These are phyloP conservation scores for Agrocybe pediades DNA, from an alignment of 768 basidiomycete genomes.

Conservation along the genomic window DNA sequence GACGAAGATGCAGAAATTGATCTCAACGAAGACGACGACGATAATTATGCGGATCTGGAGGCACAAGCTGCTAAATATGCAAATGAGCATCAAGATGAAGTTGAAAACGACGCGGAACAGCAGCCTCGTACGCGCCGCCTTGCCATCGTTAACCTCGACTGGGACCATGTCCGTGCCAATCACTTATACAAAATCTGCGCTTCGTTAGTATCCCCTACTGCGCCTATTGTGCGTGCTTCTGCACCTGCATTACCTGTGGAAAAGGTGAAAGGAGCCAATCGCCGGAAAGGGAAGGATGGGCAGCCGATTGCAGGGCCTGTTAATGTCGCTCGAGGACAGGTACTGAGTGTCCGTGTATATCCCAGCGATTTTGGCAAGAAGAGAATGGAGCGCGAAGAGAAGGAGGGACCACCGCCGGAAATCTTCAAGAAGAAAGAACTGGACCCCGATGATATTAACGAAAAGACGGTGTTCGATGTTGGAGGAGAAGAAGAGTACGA, in stretches of 20 bases:
- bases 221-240: constrained; percentile 40
- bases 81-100: constrained; percentile 49
- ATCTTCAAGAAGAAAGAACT: constrained; percentile 69
- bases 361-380: constrained; percentile 93
- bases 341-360: constrained; percentile 82
- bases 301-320: constrained; percentile 16
- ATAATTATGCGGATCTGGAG: constrained; percentile 65
- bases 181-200: constrained; percentile 94
- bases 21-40: constrained; percentile 79
- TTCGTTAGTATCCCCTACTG: constrained; percentile 72
- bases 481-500: constrained; percentile 81
- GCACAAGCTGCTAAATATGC: constrained; percentile 70
- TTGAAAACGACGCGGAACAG: constrained; percentile 29
- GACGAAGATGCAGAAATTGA: constrained; percentile 65
- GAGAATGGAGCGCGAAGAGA: constrained; percentile 83
- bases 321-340: constrained; percentile 57
- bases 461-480: constrained; percentile 63
- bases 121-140: constrained; percentile 54
- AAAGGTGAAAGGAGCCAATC: constrained; percentile 7
- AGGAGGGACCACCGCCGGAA: constrained; percentile 85
- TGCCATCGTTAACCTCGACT: constrained; percentile 95
- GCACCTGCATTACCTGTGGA: constrained; percentile 17
- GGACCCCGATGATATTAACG: constrained; percentile 56
- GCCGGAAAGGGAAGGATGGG: constrained; percentile 13
- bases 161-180: constrained; percentile 90